phyloP scores from a whole-genome alignment of 75 land plant genomes.

The Adiantum capillusveneris region DNA sequence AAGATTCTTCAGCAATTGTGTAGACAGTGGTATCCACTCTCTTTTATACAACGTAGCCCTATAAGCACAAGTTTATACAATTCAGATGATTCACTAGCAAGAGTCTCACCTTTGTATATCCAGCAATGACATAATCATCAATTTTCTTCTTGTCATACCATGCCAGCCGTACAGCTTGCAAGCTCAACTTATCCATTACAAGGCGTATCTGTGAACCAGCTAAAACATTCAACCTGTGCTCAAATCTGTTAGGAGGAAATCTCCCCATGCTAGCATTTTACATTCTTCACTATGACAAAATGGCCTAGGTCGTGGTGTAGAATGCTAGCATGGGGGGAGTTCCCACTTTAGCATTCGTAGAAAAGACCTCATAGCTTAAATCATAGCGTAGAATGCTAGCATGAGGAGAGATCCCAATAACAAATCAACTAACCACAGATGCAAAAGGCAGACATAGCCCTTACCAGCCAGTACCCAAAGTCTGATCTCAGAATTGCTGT shows the following conservation, averaged over 20 bases:
- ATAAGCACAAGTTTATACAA: neutral
- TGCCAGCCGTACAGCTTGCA: conserved; percentile 48
- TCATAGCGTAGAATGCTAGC: no score
- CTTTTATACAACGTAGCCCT: no score
- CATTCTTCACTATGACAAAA: no score
- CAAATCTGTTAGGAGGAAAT: no score
- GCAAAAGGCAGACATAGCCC: neutral
- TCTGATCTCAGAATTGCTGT: conserved; percentile 47
- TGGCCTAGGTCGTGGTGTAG: no score
- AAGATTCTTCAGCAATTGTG: no score
- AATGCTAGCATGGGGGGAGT: no score
- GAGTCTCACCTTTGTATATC: conserved; percentile 77
- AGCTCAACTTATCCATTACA: conserved; percentile 68
- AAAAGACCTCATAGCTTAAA: no score
- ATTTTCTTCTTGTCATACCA: conserved; percentile 63
- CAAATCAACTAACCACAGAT: neutral
- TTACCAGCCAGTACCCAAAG: conserved; percentile 56
- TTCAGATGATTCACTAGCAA: neutral
- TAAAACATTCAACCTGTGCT: neutral
- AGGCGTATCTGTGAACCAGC: conserved; percentile 43
- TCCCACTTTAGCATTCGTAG: no score
- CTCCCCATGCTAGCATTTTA: no score
- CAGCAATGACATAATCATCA: conserved; percentile 57
- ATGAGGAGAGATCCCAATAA: no score
- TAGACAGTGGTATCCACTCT: no score